phyloP scores from a whole-genome alignment of 345 rosid genomes.

The Aquilaria yunnanensis region DNA sequence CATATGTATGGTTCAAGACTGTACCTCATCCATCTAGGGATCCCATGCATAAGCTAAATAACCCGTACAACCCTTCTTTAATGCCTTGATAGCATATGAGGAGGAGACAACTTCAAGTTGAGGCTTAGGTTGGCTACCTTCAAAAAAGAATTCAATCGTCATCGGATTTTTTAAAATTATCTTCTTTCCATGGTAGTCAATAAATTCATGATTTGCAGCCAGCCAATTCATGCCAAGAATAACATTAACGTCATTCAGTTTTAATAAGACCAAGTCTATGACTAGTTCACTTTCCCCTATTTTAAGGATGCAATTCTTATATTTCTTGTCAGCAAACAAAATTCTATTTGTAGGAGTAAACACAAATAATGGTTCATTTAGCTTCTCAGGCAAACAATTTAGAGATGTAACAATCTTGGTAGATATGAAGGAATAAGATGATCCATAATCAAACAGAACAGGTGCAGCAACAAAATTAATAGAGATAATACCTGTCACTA shows the following conservation, averaged over 20 bases:
- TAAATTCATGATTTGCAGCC: too few relatives aligned
- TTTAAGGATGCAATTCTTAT: too few relatives aligned
- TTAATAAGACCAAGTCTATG: too few relatives aligned
- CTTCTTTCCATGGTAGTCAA: too few relatives aligned
- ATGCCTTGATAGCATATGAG: neutral
- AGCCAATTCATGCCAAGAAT: too few relatives aligned
- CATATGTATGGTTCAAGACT: too few relatives aligned
- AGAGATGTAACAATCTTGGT: neutral
- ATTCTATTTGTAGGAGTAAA: neutral
- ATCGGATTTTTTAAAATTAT: too few relatives aligned
- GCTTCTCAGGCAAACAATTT: neutral
- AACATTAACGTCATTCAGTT: too few relatives aligned
- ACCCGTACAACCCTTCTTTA: neutral
- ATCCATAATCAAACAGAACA: neutral
- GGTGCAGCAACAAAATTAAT: neutral
- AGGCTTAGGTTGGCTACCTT: neutral
- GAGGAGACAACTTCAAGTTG: neutral
- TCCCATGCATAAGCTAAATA: neutral
- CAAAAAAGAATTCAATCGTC: neutral
- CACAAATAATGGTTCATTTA: neutral
- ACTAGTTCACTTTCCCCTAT: too few relatives aligned
- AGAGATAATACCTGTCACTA: neutral
- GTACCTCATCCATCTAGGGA: neutral
- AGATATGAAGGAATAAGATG: neutral
- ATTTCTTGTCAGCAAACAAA: neutral